Evolutionary conservation across 2,329 filamentous ascomycete genomes (phyloP), one percentile per base, ranked within the genome.

Genomic region (Teratosphaeria epicoccoides): DNA sequence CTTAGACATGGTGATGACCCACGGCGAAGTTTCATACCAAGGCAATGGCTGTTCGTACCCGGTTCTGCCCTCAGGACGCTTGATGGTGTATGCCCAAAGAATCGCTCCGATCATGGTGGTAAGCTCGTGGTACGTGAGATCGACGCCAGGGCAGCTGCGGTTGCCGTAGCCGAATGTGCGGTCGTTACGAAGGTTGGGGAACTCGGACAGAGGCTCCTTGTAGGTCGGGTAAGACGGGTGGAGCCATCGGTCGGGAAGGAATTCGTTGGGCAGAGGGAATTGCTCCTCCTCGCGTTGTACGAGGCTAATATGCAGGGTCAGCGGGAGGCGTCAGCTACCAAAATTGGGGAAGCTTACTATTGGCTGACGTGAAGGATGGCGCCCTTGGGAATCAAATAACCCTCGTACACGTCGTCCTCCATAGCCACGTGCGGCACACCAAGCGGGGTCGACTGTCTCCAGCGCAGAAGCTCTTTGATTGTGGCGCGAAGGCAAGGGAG

Each of bases 391-490:
- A 70, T 69, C 50, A 63, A 62, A 54, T 66, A 66, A 52, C 67
- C 67, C 22, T 66, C 62, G 55, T 69, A 69, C 47, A 66, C 61
- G 52, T 68, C 64, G 33, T 70, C 67, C 48, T 67, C 64, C 22
- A 66, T 60, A 1, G 61, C 59, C 4, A 64, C 62, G 55, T 69
- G 67, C 3, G 66, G 64, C 6, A 68, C 66, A 33, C 67, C 67
- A 23, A 80, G 76, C 33, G 63, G 63, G 24, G 62, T 66, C 4
- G 63, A 57, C 46, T 66, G 63, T 26, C 63, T 54, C 66, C 66
- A 68, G 33, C 66, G 60, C 2, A 68, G 51, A 11, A 62, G 58
- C 46, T 69, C 67, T 54, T 67, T 68, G 49, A 67, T 60, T 33
- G 61, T 64, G 14, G 65, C 62, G 28, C 64, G 61, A 11, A 69